Percentiles rank a stretch among this genome's conserved stretches.
phyloP scores from a whole-genome alignment of 23 red algal genomes.

The Gracilaria caudata region DNA sequence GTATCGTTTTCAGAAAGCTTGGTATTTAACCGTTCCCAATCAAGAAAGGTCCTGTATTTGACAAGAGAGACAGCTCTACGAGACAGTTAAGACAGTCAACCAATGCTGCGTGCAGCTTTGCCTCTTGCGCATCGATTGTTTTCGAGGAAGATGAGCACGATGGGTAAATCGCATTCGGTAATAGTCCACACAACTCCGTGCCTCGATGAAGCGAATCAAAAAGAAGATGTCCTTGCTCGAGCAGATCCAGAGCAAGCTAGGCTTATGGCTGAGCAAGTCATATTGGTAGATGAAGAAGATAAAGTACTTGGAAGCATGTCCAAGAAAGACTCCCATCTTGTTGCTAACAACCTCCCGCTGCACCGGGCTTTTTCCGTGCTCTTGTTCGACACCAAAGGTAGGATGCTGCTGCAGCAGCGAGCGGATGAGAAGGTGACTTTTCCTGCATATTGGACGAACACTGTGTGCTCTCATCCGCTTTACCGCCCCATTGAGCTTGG shows the following conservation, averaged over 20 bases:
- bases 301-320: constrained; percentile 50
- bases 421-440: constrained; percentile 90
- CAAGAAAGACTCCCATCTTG: constrained; percentile 81
- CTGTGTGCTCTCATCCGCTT: constrained; percentile 94
- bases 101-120: not conserved
- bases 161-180: not conserved
- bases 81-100: not conserved
- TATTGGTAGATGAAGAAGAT: constrained; percentile 76
- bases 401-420: constrained; percentile 92
- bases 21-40: no score
- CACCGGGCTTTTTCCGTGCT: constrained; percentile 96
- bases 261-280: constrained; percentile 85
- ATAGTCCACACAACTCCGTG: not conserved
- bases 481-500: constrained; percentile 64
- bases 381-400: constrained; percentile 77
- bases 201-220: not conserved
- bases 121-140: not conserved
- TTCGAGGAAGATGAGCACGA: not conserved
- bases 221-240: constrained; percentile 27
- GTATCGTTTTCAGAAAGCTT: no score
- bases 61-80: no score
- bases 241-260: constrained; percentile 71
- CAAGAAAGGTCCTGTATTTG: no score
- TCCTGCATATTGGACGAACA: constrained; percentile 94
- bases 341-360: constrained; percentile 63